Conservation (phyloP, 306 rosid genomes). For the Castanopsis chinensis region DNA sequence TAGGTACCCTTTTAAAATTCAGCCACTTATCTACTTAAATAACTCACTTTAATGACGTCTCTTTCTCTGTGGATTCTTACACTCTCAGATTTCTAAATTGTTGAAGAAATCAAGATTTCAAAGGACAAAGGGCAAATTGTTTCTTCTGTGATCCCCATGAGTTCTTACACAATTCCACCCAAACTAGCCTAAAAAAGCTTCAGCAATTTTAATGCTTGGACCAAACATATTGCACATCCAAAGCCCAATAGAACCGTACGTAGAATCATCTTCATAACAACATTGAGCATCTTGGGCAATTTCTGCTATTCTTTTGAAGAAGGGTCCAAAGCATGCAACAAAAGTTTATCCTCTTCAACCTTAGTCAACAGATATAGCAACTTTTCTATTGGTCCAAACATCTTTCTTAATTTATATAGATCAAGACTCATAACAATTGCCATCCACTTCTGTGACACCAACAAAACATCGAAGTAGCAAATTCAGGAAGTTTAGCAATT, state of each 20-base stretch:
- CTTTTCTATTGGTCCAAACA: conserved; percentile 79
- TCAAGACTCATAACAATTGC: conserved; percentile 51
- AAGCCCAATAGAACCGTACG: conserved; percentile 48
- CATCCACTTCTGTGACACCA: conserved; percentile 83
- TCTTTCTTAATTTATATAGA: conserved; percentile 67
- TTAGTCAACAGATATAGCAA: conserved; percentile 84
- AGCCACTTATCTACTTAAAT: no score
- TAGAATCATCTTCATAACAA: conserved; percentile 50
- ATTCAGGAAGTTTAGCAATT: conserved; percentile 81
- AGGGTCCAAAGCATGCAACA: conserved; percentile 83
- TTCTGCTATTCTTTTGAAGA: conserved; percentile 70
- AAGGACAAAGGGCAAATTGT: no score
- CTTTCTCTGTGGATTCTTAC: no score
- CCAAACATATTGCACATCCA: conserved; percentile 81
- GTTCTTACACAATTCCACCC: conserved; percentile 48
- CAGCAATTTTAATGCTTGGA: conserved; percentile 58
- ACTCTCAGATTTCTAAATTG: no score
- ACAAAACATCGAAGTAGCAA: conserved; percentile 49
- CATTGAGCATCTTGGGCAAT: conserved; percentile 70
- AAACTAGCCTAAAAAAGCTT: conserved; percentile 72
- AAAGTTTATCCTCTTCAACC: conserved; percentile 56
- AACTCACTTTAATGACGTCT: no score
- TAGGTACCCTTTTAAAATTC: no score
- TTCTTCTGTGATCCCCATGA: conserved; percentile 22
- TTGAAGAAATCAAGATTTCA: no score